Evolutionary conservation across 148 eudicot genomes (phyloP), one percentile per base, ranked within the genome.

Genomic region (Heliosperma pusillum): DNA sequence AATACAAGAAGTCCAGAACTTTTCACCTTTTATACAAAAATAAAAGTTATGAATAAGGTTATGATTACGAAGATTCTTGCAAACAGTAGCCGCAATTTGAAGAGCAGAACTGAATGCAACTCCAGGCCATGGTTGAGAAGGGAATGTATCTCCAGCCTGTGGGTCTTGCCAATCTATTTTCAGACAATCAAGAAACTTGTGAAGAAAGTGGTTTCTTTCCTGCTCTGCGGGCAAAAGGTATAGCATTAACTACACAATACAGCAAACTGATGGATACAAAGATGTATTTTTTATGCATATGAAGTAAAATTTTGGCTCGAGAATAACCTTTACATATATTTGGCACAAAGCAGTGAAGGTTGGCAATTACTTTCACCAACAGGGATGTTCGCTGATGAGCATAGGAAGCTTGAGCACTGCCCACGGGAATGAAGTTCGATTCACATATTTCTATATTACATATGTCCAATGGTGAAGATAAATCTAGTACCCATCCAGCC

Each of bases 291-390:
- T 52, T 1, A 66, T n/a, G 36, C 17, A 71, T 63, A 73, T 60
- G 1, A 50, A 5, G 70, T 44, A 74, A 82, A 2, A 26, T 45
- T 69, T 33, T 45, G 56, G 33, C 20, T 55, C 40, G 69, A 25
- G 50, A 73, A 75, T 76, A 72, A 92, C 99, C 99, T 86, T 89
- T 84, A 81, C 97, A 92, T 36, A 96, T 88, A 65, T 89, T 87
- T 68, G 97, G 97, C 84, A 88, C 90, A 87, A 85, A 96, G 85
- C 99, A 96, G 80, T 92, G 97, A 71, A 96, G 97, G 83, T 96
- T 96, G 78, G 99, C 97, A 42, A 96, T 87, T 59, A 92, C 85
- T 96, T 96, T 96, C 63, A 96, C 96, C 85, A 96, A 82, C 21
- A 92, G 82, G 33, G 99, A 87, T 22, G 94, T 87, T 79, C 97